phyloP scores from a whole-genome alignment of 768 basidiomycete species.

The Chiua virens region DNA sequence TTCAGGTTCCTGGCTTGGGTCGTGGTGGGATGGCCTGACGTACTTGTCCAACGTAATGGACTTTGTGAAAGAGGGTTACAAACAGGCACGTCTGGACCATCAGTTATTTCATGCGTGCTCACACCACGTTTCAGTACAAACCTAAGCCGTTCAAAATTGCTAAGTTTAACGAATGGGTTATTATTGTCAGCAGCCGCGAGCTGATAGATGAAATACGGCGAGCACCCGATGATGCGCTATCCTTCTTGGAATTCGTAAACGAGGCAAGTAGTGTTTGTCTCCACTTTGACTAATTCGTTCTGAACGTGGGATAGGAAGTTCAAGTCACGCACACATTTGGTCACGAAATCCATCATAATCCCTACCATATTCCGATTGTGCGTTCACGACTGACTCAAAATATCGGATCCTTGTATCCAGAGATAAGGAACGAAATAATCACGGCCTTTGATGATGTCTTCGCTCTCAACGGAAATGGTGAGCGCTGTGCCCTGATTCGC shows the following conservation, averaged over 20 bases:
- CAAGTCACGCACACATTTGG: constrained; percentile 39
- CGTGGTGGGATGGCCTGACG: constrained; percentile 24
- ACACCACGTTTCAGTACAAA: constrained; percentile 22
- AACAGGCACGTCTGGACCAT: constrained; percentile 20
- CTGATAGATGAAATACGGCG: constrained; percentile 42
- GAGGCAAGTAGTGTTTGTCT: constrained; percentile 31
- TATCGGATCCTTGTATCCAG: constrained; percentile 37
- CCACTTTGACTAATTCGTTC: not conserved
- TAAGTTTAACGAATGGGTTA: constrained; percentile 35
- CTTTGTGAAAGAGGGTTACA: constrained; percentile 31
- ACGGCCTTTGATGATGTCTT: constrained; percentile 42
- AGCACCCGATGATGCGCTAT: constrained; percentile 39
- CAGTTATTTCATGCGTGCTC: not conserved
- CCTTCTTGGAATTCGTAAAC: constrained; percentile 28
- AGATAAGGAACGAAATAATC: constrained; percentile 45
- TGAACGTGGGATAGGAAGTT: constrained; percentile 33
- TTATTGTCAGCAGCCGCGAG: constrained; percentile 34
- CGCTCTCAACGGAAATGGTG: constrained; percentile 17
- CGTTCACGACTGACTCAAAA: constrained; percentile 36
- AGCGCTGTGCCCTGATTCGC: not conserved
- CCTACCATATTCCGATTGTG: constrained; percentile 32
- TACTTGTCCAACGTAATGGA: constrained; percentile 18
- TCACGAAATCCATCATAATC: constrained; percentile 23
- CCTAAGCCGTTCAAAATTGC: constrained; percentile 31
- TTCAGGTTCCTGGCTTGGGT: constrained; percentile 23